These are phyloP conservation scores for Acanthamoeba lenticulata DNA, from an alignment of 208 protist species.

Conservation along the genomic window DNA sequence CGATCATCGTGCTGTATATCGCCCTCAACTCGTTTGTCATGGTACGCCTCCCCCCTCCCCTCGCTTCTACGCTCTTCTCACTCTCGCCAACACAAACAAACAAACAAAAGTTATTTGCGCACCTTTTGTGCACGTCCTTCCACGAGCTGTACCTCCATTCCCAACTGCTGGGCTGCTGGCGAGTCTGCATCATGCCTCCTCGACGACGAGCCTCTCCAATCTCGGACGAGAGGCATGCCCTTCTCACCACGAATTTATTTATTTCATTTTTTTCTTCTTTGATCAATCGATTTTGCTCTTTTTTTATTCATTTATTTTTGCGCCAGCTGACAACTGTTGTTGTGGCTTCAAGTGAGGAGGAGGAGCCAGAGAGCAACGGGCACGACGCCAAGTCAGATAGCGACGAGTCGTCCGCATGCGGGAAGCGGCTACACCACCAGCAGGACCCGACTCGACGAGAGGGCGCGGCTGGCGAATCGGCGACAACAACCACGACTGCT, in stretches of 20 bases:
- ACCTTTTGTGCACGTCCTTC: conserved; percentile 43
- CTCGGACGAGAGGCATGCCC: neutral
- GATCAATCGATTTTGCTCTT: no score
- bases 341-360: no score
- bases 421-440: neutral
- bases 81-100: neutral
- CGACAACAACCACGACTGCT: no score
- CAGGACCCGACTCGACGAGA: neutral
- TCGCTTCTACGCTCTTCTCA: neutral
- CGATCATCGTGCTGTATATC: conserved; percentile 48
- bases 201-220: conserved; percentile 22
- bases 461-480: neutral
- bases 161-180: conserved; percentile 61
- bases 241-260: no score
- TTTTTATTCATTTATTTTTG: neutral
- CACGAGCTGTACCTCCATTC: conserved; percentile 58
- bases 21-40: conserved; percentile 65
- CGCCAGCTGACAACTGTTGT: neutral
- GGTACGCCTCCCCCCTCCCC: neutral
- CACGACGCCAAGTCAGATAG: neutral
- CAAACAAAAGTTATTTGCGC: neutral
- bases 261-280: no score
- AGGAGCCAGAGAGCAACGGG: conserved; percentile 22
- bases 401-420: neutral
- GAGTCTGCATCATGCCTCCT: neutral